A percentile compares a stretch with the other conserved stretches of the same genome.
Conservation (phyloP, 1,139 yeast genomes). For the Yamadazyma buinensis region DNA sequence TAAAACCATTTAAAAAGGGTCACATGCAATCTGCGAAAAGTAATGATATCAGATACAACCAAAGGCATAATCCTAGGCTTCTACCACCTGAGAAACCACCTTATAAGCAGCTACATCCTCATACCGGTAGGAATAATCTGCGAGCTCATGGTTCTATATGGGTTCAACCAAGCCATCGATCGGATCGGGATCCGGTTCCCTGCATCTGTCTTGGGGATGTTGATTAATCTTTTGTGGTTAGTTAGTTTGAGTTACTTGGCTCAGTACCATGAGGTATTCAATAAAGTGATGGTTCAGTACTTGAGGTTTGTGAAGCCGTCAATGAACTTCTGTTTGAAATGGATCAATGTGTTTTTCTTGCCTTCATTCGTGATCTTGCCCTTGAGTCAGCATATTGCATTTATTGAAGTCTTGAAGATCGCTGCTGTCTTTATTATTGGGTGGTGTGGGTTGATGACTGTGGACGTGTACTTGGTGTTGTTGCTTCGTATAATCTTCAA, state of each 20-base stretch:
- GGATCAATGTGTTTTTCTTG: slow-evolving; percentile 78
- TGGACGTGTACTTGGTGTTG: slow-evolving; percentile 38
- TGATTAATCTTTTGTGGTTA: slow-evolving; percentile 51
- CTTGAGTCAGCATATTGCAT: slow-evolving; percentile 57
- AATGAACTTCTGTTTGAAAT: slow-evolving; percentile 64
- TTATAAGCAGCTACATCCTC: slow-evolving; percentile 30
- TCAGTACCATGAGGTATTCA: slow-evolving; percentile 7
- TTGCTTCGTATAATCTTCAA: slow-evolving; percentile 23
- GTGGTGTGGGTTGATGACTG: slow-evolving; percentile 47
- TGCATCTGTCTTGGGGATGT: slow-evolving; percentile 73
- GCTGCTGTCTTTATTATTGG: slow-evolving; percentile 73
- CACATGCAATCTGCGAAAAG: too few species aligned
- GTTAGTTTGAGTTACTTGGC: slow-evolving; percentile 29
- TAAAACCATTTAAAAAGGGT: too few species aligned
- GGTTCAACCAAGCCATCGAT: slow-evolving; percentile 52
- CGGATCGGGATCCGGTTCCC: slow-evolving; percentile 58
- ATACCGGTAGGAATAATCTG: slow-evolving; percentile 36
- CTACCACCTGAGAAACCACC: slow-evolving; percentile 18
- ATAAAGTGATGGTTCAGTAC: slow-evolving; percentile 32
- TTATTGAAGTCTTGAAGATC: slow-evolving; percentile 66
- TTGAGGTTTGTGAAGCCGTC: slow-evolving; percentile 55
- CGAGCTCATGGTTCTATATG: slow-evolving; percentile 50
- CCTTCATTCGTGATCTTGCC: slow-evolving; percentile 76
- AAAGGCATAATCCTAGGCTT: slow-evolving; percentile 12
- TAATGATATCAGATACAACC: too few species aligned